These are phyloP conservation scores for Biscutella laevigata DNA, from an alignment of 441 rosid species.

Conservation along the genomic window DNA sequence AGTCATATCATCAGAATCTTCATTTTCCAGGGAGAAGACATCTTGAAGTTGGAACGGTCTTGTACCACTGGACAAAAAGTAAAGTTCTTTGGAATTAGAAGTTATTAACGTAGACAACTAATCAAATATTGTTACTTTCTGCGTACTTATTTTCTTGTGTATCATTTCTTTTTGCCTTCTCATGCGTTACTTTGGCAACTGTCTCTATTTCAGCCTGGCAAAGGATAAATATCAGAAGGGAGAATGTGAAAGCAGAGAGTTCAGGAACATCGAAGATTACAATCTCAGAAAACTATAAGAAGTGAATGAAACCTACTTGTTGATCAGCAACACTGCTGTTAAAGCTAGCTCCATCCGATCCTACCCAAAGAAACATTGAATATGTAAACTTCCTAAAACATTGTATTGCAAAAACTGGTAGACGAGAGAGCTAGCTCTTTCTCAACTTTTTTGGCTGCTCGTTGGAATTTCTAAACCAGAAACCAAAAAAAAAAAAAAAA, in stretches of 20 bases:
- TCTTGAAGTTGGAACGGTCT: slow-evolving; percentile 79
- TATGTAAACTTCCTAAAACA: too few relatives aligned
- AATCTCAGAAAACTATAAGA: neutral
- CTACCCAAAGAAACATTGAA: slow-evolving; percentile 26
- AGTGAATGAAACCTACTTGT: slow-evolving; percentile 50
- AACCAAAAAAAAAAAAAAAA: neutral
- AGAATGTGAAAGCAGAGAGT: neutral
- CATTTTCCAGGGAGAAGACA: slow-evolving; percentile 86
- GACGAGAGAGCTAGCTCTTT: too few relatives aligned
- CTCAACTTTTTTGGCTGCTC: too few relatives aligned
- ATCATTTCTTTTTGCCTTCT: slow-evolving; percentile 73
- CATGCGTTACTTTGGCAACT: slow-evolving; percentile 85
- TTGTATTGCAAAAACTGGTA: too few relatives aligned
- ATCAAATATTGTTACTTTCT: neutral
- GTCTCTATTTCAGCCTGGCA: slow-evolving; percentile 84
- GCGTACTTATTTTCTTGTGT: slow-evolving; percentile 52
- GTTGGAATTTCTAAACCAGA: too few relatives aligned
- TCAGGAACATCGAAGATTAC: neutral
- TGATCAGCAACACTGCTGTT: slow-evolving; percentile 89
- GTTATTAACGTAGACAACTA: neutral
- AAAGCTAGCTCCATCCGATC: slow-evolving; percentile 77
- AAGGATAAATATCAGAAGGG: neutral
- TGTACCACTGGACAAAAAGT: slow-evolving; percentile 43
- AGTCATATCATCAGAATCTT: slow-evolving; percentile 83
- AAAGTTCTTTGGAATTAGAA: neutral